phyloP scores from a whole-genome alignment of 805 yeast species.

The Zygosaccharomyces siamensis region DNA sequence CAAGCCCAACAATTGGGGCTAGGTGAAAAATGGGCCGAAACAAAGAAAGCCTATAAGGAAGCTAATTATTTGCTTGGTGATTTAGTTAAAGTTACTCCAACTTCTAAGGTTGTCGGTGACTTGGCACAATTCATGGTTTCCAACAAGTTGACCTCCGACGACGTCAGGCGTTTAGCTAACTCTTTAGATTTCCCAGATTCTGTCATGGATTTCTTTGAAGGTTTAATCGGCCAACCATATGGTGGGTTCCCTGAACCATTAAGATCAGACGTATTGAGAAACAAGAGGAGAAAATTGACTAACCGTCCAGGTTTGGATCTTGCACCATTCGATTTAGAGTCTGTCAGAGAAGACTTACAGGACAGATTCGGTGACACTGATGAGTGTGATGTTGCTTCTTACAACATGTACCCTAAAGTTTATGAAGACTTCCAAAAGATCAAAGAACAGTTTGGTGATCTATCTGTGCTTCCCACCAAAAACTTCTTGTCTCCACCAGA shows the following conservation, averaged over 20 bases:
- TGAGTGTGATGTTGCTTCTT: constrained; percentile 90
- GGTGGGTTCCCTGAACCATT: constrained; percentile 99
- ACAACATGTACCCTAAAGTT: constrained; percentile 97
- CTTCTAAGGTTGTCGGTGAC: constrained; percentile 99
- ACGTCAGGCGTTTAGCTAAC: constrained; percentile 79
- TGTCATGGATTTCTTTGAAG: constrained; percentile 96
- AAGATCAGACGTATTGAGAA: constrained; percentile 83
- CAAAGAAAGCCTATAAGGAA: constrained; percentile 87
- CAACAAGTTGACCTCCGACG: constrained; percentile 80
- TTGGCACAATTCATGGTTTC: constrained; percentile 99
- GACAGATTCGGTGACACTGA: constrained; percentile 74
- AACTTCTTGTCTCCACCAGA: constrained; percentile 83
- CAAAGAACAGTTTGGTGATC: constrained; percentile 78
- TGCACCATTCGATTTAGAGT: constrained; percentile 74
- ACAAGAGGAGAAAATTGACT: constrained; percentile 86
- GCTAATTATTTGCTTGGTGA: constrained; percentile 93
- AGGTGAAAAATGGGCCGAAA: constrained; percentile 94
- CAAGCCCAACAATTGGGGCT: constrained; percentile 99
- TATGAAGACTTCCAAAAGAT: constrained; percentile 79
- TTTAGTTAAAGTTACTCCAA: constrained; percentile 97
- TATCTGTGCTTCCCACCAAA: constrained; percentile 90
- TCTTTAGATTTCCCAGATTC: constrained; percentile 98
- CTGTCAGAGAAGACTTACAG: constrained; percentile 66
- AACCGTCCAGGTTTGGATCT: constrained; percentile 89
- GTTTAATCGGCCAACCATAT: constrained; percentile 97